phyloP scores from a whole-genome alignment of 495 filamentous ascomycete species.

The Letharia columbiana region DNA sequence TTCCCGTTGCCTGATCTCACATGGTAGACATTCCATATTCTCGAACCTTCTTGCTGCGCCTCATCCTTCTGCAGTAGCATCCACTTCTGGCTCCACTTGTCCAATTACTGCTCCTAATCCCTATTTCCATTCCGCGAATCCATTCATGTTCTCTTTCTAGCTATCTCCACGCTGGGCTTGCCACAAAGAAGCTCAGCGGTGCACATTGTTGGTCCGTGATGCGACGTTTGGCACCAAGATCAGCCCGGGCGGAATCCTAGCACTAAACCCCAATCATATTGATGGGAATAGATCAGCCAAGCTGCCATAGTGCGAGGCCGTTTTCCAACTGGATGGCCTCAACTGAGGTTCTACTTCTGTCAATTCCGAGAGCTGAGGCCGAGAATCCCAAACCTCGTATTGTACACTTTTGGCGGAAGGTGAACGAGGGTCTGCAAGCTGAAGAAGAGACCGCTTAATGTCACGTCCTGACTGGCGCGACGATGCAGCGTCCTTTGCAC shows the following conservation, averaged over 20 bases:
- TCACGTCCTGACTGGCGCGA: not conserved
- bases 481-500: not conserved
- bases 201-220: not conserved
- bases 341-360: not conserved
- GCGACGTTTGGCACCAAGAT: not conserved
- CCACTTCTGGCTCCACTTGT: not conserved
- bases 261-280: no score
- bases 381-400: not conserved
- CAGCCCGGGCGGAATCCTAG: not conserved
- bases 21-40: no score
- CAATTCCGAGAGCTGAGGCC: not conserved
- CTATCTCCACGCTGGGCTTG: not conserved
- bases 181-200: not conserved
- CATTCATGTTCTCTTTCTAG: not conserved
- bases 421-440: not conserved
- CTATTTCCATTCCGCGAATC: not conserved
- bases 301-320: not conserved
- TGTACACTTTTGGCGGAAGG: not conserved
- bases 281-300: not conserved
- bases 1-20: no score
- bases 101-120: not conserved
- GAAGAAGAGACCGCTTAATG: not conserved
- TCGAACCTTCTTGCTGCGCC: no score
- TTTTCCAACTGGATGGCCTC: not conserved
- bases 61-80: no score